Percentiles rank a stretch among this genome's conserved stretches.
Conservation (phyloP, 139 green algal species). For the Chlorella sp. region DNA sequence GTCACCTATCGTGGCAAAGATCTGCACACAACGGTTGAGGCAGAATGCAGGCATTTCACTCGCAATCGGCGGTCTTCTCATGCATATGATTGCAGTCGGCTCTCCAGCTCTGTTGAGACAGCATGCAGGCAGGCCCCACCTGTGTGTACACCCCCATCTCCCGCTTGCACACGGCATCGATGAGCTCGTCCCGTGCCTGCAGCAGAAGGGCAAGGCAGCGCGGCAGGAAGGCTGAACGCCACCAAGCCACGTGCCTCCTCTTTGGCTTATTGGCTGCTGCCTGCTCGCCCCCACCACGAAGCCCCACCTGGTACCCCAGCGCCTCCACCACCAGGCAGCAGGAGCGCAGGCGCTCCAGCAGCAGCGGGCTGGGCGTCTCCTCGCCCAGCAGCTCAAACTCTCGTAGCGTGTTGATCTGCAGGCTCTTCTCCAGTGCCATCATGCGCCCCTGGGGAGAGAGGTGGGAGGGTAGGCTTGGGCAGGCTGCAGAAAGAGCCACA, state of each 20-base stretch:
- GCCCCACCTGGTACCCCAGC: slow-evolving; percentile 81
- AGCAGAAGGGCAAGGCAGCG: no score
- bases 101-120: background rate
- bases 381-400: slow-evolving; percentile 87
- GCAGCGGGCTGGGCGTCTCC: slow-evolving; percentile 64
- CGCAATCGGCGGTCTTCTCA: no score
- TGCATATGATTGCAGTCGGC: no score
- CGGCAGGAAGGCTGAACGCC: no score
- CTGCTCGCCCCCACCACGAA: background rate
- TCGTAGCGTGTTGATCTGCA: slow-evolving; percentile 55
- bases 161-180: slow-evolving; percentile 87
- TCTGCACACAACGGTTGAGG: slow-evolving; percentile 39
- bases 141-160: slow-evolving; percentile 91
- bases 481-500: no score
- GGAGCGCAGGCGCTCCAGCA: slow-evolving; percentile 85
- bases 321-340: slow-evolving; percentile 94
- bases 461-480: no score
- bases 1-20: slow-evolving; percentile 82
- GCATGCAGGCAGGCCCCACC: background rate
- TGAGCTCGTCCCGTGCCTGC: slow-evolving; percentile 85
- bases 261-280: no score
- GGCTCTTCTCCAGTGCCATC: slow-evolving; percentile 56
- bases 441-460: slow-evolving; percentile 53
- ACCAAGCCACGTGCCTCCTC: no score
- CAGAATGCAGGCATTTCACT: background rate